Conservation (phyloP, 768 basidiomycete species). For the Lactarius akahatsu region DNA sequence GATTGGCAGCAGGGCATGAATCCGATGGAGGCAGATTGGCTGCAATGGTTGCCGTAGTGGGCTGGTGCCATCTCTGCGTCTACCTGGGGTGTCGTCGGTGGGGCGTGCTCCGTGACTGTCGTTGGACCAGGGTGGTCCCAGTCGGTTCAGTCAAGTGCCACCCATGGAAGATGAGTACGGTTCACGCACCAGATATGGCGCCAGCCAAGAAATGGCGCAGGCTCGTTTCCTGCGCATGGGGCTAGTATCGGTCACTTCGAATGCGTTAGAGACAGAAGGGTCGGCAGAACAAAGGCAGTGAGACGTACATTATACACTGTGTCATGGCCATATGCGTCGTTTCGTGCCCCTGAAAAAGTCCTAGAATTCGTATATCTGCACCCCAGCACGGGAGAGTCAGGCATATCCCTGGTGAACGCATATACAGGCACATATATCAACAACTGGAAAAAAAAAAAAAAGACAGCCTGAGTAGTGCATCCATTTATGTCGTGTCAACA, state of each 20-base stretch:
- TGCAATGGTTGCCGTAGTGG: too few species aligned
- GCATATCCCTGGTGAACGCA: slow-evolving; percentile 66
- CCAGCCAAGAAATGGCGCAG: slow-evolving; percentile 59
- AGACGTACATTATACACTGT: slow-evolving; percentile 45
- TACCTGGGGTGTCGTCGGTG: too few species aligned
- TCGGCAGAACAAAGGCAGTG: background rate
- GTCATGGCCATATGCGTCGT: slow-evolving; percentile 49
- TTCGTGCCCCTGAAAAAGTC: slow-evolving; percentile 93
- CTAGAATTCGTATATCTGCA: slow-evolving; percentile 74
- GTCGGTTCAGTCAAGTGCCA: too few species aligned
- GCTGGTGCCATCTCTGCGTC: too few species aligned
- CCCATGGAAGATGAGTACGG: too few species aligned
- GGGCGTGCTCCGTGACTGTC: too few species aligned
- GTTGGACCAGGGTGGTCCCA: too few species aligned
- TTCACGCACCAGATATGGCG: too few species aligned
- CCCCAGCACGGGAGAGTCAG: slow-evolving; percentile 70
- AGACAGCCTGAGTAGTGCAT: background rate
- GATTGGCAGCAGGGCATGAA: too few species aligned
- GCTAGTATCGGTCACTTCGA: slow-evolving; percentile 40
- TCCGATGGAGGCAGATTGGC: too few species aligned
- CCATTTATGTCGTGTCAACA: too few species aligned
- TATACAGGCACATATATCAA: background rate
- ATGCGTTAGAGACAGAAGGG: background rate
- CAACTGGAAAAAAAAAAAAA: background rate
- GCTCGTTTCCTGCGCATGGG: slow-evolving; percentile 57